Base-by-base conservation (phyloP, 352 stramenopile species). In the Pythium graminicola region DNA sequence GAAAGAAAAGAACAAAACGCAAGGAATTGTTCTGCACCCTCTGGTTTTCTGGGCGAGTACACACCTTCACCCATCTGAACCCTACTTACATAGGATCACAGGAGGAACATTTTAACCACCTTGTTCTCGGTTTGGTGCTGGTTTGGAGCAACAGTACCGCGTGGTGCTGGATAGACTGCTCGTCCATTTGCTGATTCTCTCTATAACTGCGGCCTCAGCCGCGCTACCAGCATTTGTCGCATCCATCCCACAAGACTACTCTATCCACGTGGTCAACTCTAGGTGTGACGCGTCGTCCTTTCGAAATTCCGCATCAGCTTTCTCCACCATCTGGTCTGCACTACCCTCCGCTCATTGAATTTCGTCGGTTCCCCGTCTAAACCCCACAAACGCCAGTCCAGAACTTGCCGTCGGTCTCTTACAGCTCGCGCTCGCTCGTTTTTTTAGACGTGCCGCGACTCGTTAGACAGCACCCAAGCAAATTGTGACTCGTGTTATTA, bases 371-470 rank as follows among this genome's bases (percentile, higher is more conserved):
- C 6, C 31, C 32, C 26, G n/a, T 31, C 41, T 33, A 47, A 20
- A n/a, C n/a, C n/a, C 20, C 9, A 14, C 32, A 24, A 28, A 17
- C 22, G 23, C 42, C 55, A 63, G 55, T 63, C 55, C 48, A 35
- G 55, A 63, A 63, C 48, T 43, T 57, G 32, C 48, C 28, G 48
- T 43, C 43, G 35, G 23, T 51, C 38, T 48, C 36, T 56, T 56
- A 56, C 36, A 33, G 13, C 32, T 8, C 20, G 9, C 11, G 10
- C 10, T 26, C 23, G 27, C 45, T 28, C 28, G 8, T 20, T 36
- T 40, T 50, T 24, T 26, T 41, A 41, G 38, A 44, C 38, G n/a
- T 22, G 5, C n/a, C n/a, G 13, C 17, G 17, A 22, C 38, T 27
- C 11, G 19, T 44, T n/a, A 44, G 39, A 50, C 40, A 9, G 9